Evolutionary conservation across 495 filamentous ascomycete species (phyloP), one percentile per base, ranked within the genome.

Genomic region (Trichoderma gamsii): DNA sequence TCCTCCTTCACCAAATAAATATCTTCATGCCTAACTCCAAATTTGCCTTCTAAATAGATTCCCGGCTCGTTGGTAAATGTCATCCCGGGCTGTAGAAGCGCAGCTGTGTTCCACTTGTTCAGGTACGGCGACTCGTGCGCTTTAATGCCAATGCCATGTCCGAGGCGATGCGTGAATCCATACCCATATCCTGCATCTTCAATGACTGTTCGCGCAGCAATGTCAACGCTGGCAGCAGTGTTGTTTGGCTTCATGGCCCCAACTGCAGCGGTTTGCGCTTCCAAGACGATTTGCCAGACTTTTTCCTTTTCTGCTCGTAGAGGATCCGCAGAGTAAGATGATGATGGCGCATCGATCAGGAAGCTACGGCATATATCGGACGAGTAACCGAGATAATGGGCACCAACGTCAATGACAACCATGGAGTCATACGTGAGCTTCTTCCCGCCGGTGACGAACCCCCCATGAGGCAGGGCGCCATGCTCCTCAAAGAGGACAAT

Each of bases 321-420:
- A 23, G 49, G 18, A 21, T 52, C 49, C n/a, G 44, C 44, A 49
- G 49, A 3, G n/a, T 4, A 3, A 38, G 35, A 21, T 7, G 18
- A 13, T 32, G 56, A 23, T 15, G 56, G 56, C 13, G 23, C 25
- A 23, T 75, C 72, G 23, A 76, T 76, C 69, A 84, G 84, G 72
- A 87, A 87, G 27, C 81, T 85, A 12, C 85, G 81, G 69, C 80
- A 83, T 13, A 87, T 85, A 69, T 87, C 84, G 16, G 83, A 86
- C 23, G 80, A 84, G 71, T 86, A 87, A 27, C 83, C 83, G 61
- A 81, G 76, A n/a, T 83, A 77, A 74, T 85, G 84, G 2, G 83
- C 82, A 1, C 84, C 83, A 41, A 87, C 84, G 69, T 87, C 83
- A 51, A 86, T 86, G 18, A 86, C 73, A 0, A 86, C 72, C 73